A percentile compares a stretch with the other conserved stretches of the same genome.
Evolutionary conservation across 345 rosid genomes (phyloP).

Genomic region (Raphanus sativus): DNA sequence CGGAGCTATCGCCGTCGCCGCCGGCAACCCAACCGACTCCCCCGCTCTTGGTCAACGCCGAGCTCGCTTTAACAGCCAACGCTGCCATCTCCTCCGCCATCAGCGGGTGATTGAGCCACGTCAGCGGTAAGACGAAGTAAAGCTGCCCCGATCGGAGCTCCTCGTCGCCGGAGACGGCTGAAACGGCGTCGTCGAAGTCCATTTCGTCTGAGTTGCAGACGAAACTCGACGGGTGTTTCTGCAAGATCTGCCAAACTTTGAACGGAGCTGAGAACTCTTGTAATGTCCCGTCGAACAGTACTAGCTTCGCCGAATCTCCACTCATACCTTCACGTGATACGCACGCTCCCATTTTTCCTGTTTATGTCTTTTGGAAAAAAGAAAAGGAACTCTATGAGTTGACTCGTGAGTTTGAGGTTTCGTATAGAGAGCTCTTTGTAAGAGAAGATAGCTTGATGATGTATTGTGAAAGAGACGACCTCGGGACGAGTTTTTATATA

Average conservation of each 20-base stretch:
- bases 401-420: not conserved
- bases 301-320: slow-evolving; percentile 66
- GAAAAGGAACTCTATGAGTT: not conserved
- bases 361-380: not conserved
- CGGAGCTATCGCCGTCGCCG: not conserved
- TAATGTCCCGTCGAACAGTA: slow-evolving; percentile 67
- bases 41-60: slow-evolving; percentile 55
- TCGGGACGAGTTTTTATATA: slow-evolving; percentile 25
- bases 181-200: slow-evolving; percentile 81
- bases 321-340: slow-evolving; percentile 64
- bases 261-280: slow-evolving; percentile 79
- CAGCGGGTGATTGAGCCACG: slow-evolving; percentile 60
- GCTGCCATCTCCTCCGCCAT: slow-evolving; percentile 93
- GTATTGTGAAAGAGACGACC: slow-evolving; percentile 29
- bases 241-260: slow-evolving; percentile 69
- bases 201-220: slow-evolving; percentile 95
- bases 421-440: too few relatives aligned
- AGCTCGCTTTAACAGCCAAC: slow-evolving; percentile 92
- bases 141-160: slow-evolving; percentile 78
- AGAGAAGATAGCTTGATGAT: not conserved
- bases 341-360: slow-evolving; percentile 72
- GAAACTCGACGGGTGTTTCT: slow-evolving; percentile 57
- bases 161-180: slow-evolving; percentile 66
- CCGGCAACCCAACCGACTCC: slow-evolving; percentile 21
- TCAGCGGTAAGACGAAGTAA: slow-evolving; percentile 80